phyloP scores from a whole-genome alignment of 1,284 basidiomycete genomes.

The Filobasidium uniguttulatum region DNA sequence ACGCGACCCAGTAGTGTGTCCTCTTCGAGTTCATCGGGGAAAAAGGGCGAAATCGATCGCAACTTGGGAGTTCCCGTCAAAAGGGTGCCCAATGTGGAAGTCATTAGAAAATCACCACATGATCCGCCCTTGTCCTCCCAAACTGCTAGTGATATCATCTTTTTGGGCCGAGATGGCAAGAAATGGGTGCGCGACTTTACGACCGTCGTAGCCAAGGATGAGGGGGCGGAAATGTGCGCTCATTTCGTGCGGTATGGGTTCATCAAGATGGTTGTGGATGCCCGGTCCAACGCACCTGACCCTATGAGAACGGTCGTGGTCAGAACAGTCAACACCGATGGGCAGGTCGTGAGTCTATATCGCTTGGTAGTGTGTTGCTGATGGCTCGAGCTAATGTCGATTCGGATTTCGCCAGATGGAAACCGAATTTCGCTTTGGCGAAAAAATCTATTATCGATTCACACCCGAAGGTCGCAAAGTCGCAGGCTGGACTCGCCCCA shows the following conservation, averaged over 20 bases:
- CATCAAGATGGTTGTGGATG: slow-evolving; percentile 56
- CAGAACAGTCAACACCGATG: slow-evolving; percentile 17
- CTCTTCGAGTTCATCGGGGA: no score
- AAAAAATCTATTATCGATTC: slow-evolving; percentile 84
- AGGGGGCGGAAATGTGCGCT: slow-evolving; percentile 91
- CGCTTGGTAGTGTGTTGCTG: not conserved
- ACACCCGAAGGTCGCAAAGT: slow-evolving; percentile 77
- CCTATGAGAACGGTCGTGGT: slow-evolving; percentile 79
- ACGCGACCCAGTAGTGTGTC: no score
- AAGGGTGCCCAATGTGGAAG: slow-evolving; percentile 13
- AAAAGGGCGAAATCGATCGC: slow-evolving; percentile 36
- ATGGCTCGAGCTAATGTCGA: not conserved
- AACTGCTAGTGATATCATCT: slow-evolving; percentile 51
- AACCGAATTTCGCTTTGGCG: slow-evolving; percentile 88
- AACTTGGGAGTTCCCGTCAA: slow-evolving; percentile 37
- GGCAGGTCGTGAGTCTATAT: not conserved
- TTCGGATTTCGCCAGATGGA: slow-evolving; percentile 48
- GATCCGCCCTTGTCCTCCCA: not conserved
- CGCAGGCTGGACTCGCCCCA: slow-evolving; percentile 66
- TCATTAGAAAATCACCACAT: not conserved
- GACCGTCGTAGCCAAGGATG: slow-evolving; percentile 87
- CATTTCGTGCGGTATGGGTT: slow-evolving; percentile 94
- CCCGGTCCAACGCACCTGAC: slow-evolving; percentile 58
- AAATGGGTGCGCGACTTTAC: slow-evolving; percentile 98
- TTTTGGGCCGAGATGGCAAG: slow-evolving; percentile 69